Evolutionary conservation across 371 early-diverging fungal genomes (phyloP).

Genomic region (Mortierella sp.): DNA sequence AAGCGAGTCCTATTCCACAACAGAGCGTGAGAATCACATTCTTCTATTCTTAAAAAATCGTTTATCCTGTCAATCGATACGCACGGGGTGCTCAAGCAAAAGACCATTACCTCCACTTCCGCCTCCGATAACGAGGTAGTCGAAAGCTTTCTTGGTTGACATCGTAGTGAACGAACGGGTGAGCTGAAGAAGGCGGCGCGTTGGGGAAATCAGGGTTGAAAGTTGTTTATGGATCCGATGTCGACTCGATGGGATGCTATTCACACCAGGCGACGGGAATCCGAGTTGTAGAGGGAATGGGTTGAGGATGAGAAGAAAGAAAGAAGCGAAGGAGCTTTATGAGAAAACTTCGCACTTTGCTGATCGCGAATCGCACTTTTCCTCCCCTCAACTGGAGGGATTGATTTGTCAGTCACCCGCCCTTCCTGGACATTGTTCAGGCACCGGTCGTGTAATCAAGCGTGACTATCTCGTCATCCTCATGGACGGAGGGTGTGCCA

Average conservation of each 20-base stretch:
- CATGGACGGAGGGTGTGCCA: no score
- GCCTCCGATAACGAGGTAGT: constrained; percentile 94
- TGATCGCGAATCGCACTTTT: neutral
- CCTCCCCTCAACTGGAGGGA: constrained; percentile 11
- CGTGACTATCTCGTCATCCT: no score
- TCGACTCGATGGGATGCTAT: constrained; percentile 27
- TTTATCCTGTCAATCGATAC: neutral
- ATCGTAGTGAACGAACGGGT: constrained; percentile 57
- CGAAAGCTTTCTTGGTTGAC: constrained; percentile 67
- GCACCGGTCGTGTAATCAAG: no score
- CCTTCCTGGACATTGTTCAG: no score
- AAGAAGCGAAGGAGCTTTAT: neutral
- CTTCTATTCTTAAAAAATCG: neutral
- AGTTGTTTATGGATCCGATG: constrained; percentile 43
- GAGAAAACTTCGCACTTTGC: no score
- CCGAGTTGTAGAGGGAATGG: neutral
- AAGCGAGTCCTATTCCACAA: constrained; percentile 69
- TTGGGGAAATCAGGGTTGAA: constrained; percentile 48
- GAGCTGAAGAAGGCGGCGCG: constrained; percentile 55
- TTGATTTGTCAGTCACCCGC: constrained; percentile 34
- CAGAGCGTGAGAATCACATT: constrained; percentile 34
- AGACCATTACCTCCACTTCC: constrained; percentile 74
- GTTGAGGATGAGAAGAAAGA: neutral
- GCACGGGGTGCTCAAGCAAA: neutral
- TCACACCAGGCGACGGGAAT: constrained; percentile 46